Base-by-base conservation (phyloP, 352 stramenopile species). In the Phytopythium ostracodes region DNA sequence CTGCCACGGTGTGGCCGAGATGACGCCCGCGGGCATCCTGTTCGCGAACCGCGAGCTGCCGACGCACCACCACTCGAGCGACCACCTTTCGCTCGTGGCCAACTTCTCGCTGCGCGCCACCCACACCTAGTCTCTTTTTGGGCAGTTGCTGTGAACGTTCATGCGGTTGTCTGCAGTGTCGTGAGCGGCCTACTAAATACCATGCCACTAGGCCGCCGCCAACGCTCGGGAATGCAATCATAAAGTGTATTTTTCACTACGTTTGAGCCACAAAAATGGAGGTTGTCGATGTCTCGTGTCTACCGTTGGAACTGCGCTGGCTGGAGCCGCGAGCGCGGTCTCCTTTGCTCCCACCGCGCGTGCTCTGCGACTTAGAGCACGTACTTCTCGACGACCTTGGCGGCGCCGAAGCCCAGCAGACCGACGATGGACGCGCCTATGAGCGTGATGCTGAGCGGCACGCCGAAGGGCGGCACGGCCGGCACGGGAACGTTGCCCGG, bases 401-500 rank as follows among this genome's bases (percentile, higher is more conserved):
- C 71, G 50, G 80, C 72, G 46, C 83, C 85, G 60, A 83, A 91
- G 63, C 81, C 80, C 24, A 89, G 64, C 38, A 81, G 68, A 17
- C 77, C 85, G 22, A 91, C 60, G 4, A 89, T 61, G 27, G 79
- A 68, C 20, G 66, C 75, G 50, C 76, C 77, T 35, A 79, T 55
- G 46, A 90, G 56, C 71, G 84, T 84, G 67, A 94, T 71, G 61
- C 73, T 75, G 55, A 92, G 63, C 36, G 86, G 86, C 56, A 91
- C 79, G 40, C 76, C 70, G 63, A 93, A 94, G 61, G 82, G 67
- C 61, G 86, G 84, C 54, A 93, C 86, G 22, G 80, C 40, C 10
- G 86, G 86, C 50, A 85, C 72, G 17, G 84, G 66, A 42, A 94
- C 81, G 70, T 94, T 94, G 66, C 76, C 86, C 14, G 84, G 84